Percentiles rank a stretch among this genome's conserved stretches.
Evolutionary conservation across 495 filamentous ascomycete species (phyloP).

Genomic region (Aspergillus indologenus): DNA sequence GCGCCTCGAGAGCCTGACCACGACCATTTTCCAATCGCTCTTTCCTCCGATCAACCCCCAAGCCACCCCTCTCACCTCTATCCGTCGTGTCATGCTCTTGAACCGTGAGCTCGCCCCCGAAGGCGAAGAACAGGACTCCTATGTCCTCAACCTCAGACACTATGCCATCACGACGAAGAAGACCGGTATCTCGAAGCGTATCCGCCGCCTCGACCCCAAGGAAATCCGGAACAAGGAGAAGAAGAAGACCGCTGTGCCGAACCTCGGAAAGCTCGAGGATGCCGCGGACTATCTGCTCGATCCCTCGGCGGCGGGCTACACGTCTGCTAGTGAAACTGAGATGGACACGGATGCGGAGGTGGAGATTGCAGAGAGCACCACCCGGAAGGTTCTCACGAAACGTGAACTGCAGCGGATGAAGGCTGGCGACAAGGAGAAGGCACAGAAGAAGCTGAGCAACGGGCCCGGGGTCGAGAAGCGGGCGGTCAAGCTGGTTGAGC

Average conservation of each 20-base stretch:
- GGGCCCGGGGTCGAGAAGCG: constrained; percentile 65
- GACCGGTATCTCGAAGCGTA: constrained; percentile 75
- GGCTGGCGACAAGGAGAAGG: constrained; percentile 38
- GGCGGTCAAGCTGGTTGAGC: constrained; percentile 84
- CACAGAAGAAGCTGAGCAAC: constrained; percentile 30
- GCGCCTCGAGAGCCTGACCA: constrained; percentile 89
- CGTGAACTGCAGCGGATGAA: constrained; percentile 55
- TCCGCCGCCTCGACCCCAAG: constrained; percentile 86
- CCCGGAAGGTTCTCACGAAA: constrained; percentile 67
- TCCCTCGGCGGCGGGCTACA: constrained; percentile 81
- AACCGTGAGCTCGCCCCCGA: constrained; percentile 64
- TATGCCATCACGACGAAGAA: constrained; percentile 90
- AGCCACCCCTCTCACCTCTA: constrained; percentile 79
- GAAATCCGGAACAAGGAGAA: constrained; percentile 65
- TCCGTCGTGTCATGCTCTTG: constrained; percentile 82
- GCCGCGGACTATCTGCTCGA: constrained; percentile 93
- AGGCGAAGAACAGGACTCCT: constrained; percentile 60
- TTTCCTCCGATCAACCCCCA: constrained; percentile 96
- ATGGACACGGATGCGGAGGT: constrained; percentile 94
- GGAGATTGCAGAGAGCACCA: constrained; percentile 73
- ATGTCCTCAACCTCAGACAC: constrained; percentile 87
- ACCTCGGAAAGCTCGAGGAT: constrained; percentile 86
- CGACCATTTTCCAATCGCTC: constrained; percentile 91
- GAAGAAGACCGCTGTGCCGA: constrained; percentile 68
- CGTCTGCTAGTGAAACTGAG: constrained; percentile 89